Evolutionary conservation across 768 basidiomycete genomes (phyloP), one percentile per base, ranked within the genome.

Genomic region (Suillus subalutaceus): DNA sequence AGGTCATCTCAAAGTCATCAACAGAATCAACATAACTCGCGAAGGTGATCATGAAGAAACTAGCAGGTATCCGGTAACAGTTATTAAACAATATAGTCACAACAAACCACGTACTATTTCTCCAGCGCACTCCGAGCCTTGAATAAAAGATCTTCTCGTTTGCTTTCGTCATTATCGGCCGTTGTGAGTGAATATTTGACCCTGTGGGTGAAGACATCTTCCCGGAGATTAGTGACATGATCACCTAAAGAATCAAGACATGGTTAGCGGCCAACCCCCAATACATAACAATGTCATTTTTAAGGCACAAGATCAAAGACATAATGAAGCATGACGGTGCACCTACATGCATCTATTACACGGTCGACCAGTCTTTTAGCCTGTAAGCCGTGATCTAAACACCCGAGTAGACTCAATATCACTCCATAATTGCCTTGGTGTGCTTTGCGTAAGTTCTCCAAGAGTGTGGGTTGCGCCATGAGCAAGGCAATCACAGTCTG

Each of bases 21-120:
- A 84, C 82, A 62, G 90, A 86, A 65, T 89, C 86, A 6, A 97
- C 89, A 71, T 92, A 99, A 67, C 89, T 93, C 3, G 96, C 92
- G 72, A 98, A 99, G 0, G 91, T 92, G 66, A 99, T 92, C 70
- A 96, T 87, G 79, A 98, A 98, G 81, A 97, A 97, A 77, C 93
- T 95, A 65, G 23, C 12, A 52, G 3, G 26, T 20, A 60, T 43
- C 6, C n/a, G 15, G 65, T 38, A 63, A 65, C 13, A 23, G 35
- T 43, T 63, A 55, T 59, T 18, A 63, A 23, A 62, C 35, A 38
- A 13, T 38, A 32, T 62, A 32, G 55, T 55, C 63, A 35, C 32
- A 62, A n/a, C n/a, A 53, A 43, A 18, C 41, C 3, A 78, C 89
- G n/a, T 70, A 93, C 93, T 96, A 96, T 85, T 95, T 94, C 78